phyloP scores from a whole-genome alignment of 176 grass and related monocot species.

The Triticum monococcum region DNA sequence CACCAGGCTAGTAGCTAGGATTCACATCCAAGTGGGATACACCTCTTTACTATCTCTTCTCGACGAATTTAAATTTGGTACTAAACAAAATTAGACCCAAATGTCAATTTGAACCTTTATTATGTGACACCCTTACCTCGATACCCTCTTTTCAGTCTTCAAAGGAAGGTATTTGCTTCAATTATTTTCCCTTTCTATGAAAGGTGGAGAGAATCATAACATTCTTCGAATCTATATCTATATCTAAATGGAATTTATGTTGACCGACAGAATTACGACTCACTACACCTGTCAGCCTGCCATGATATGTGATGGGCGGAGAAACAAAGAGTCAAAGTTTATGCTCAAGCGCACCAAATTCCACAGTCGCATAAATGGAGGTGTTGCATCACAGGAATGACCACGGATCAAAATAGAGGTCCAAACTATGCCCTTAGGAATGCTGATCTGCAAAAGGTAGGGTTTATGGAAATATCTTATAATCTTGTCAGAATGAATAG shows the following conservation, averaged over 20 bases:
- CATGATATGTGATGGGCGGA: background rate
- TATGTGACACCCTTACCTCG: background rate
- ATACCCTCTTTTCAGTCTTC: conserved; percentile 9
- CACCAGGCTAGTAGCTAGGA: conserved; percentile 19
- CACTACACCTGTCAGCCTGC: background rate
- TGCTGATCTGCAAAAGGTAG: background rate
- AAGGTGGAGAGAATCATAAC: background rate
- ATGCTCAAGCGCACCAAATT: background rate
- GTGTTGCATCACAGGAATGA: background rate
- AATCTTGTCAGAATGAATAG: background rate
- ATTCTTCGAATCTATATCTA: conserved; percentile 10
- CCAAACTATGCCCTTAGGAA: background rate
- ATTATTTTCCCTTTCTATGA: conserved; percentile 3
- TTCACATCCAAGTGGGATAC: conserved; percentile 23
- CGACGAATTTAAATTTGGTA: background rate
- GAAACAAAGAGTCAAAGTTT: conserved; percentile 2
- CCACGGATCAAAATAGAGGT: background rate
- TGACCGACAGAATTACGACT: background rate
- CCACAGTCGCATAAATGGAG: background rate
- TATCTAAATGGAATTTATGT: background rate
- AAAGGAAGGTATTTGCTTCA: conserved; percentile 5
- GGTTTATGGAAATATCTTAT: background rate
- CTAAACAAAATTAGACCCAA: background rate
- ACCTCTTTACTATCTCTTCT: conserved; percentile 15
- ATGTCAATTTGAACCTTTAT: background rate